Percentiles rank a stretch among this genome's conserved stretches.
phyloP scores from a whole-genome alignment of 2,329 filamentous ascomycete genomes.

The Ophiostoma piceae region DNA sequence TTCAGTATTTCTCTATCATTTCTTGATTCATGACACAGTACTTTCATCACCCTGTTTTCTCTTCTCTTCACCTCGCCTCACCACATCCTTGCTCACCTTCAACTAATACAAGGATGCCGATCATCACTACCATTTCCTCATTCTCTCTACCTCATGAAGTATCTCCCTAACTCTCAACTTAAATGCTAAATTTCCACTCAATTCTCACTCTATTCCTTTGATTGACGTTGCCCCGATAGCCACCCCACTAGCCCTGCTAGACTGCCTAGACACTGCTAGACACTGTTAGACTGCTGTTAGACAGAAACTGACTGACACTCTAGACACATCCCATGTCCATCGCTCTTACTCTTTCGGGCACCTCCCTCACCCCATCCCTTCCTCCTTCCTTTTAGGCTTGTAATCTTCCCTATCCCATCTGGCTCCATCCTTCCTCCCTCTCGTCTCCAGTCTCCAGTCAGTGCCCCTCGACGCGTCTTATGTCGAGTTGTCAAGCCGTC shows the following conservation, averaged over 20 bases:
- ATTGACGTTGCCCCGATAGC: background rate
- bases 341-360: background rate
- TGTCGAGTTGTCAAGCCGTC: background rate
- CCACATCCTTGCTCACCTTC: background rate
- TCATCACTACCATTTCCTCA: background rate
- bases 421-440: background rate
- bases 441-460: background rate
- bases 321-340: background rate
- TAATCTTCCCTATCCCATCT: constrained; percentile 6
- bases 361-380: background rate
- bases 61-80: background rate
- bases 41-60: background rate
- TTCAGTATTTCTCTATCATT: background rate
- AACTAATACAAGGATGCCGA: background rate
- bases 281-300: background rate
- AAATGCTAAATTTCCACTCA: background rate
- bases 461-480: constrained; percentile 2
- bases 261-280: background rate
- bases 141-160: background rate
- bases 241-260: constrained; percentile 1
- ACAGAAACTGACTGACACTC: background rate
- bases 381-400: background rate
- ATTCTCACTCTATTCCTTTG: background rate
- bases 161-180: background rate
- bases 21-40: too few species aligned